A percentile compares a stretch with the other conserved stretches of the same genome.
Evolutionary conservation across 106 monocot genomes (phyloP).

Genomic region (Dendrobium chrysotoxum): DNA sequence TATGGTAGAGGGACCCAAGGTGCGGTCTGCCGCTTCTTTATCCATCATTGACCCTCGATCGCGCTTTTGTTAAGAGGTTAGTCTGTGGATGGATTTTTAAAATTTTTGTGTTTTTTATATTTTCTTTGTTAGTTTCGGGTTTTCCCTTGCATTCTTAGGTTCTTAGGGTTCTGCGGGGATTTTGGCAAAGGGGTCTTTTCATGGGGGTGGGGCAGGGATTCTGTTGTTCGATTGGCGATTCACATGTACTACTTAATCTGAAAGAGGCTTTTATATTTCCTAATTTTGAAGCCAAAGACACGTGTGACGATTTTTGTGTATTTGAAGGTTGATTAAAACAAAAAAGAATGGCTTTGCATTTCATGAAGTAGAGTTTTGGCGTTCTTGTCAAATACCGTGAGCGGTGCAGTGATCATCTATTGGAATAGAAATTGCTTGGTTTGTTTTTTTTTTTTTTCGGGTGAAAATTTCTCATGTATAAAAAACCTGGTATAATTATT

Average conservation of each 20-base stretch:
- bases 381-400: too few relatives aligned
- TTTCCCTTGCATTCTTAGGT: neutral
- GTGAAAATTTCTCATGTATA: too few relatives aligned
- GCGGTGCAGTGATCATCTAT: too few relatives aligned
- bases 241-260: neutral
- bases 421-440: too few relatives aligned
- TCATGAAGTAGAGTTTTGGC: too few relatives aligned
- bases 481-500: too few relatives aligned
- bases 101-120: neutral
- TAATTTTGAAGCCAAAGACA: neutral
- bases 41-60: neutral
- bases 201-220: neutral
- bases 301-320: neutral
- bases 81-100: neutral
- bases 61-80: neutral
- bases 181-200: neutral
- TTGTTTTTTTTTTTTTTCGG: too few relatives aligned
- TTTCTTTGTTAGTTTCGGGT: neutral
- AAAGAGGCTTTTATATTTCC: neutral
- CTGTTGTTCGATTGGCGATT: neutral
- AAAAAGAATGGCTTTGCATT: neutral
- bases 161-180: neutral
- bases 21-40: neutral
- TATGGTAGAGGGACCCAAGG: slow-evolving; percentile 4
- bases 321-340: neutral